Base-by-base conservation (phyloP, 768 basidiomycete species). In the Macrolepiota fuliginosa region DNA sequence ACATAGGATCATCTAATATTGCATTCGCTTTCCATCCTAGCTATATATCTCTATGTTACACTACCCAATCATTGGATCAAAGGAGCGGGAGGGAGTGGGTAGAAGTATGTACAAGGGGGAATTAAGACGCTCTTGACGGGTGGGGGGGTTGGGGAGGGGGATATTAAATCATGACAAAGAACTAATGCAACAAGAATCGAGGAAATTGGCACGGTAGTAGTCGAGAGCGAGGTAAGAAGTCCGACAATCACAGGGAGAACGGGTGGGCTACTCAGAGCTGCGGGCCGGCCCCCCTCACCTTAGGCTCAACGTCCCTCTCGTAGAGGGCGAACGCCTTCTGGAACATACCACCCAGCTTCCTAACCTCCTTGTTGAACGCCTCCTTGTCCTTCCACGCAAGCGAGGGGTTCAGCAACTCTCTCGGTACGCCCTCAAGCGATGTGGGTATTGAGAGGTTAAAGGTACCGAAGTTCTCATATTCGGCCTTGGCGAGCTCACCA, bases 301-400 rank as follows among this genome's bases (percentile, higher is more conserved):
- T 89, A 68, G 84, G 83, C 35, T 86, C 82, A 7, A 96, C 92
- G 66, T 92, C 92, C 69, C 81, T 84, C 79, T 95, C 91, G 73
- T 98, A 98, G 73, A 95, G 76, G 68, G 87, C 88, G 76, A 97
- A 97, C 42, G 95, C 96, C 77, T 91, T 93, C 72, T 83, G 80
- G 87, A 98, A 98, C 96, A 98, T 98, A 65, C 85, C 85, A 40
- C 79, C 94, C 35, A 99, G 81, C 79, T 95, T 97, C 71, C 85
- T 81, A 61, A 94, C 80, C 79, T 98, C 94, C 63, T 89, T 82
- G 73, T 88, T 84, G 80, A 96, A 98, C 37, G 93, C 94, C 65
- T 89, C 91, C 79, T 89, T 90, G 73, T 93, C 88, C 17, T 84
- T 63, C 96, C 96, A 98, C 17, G 94, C 95, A 68, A 90, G 75